These are phyloP conservation scores for Cladophialophora exuberans DNA, from an alignment of 2,329 filamentous ascomycete genomes.

Conservation along the genomic window DNA sequence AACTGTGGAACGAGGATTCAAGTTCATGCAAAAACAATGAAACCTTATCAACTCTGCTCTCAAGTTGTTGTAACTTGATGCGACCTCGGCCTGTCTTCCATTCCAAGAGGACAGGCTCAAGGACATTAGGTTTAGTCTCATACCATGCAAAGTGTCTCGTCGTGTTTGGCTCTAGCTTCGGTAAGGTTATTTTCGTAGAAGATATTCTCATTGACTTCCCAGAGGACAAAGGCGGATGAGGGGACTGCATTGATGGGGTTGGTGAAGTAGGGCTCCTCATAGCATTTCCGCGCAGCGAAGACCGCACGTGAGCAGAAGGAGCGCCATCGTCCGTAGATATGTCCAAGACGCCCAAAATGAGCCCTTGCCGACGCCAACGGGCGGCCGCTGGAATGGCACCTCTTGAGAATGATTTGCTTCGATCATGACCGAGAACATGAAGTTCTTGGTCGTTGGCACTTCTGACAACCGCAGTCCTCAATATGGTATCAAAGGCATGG, in stretches of 20 bases:
- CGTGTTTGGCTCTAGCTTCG: neutral
- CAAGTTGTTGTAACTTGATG: neutral
- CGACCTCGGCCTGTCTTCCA: neutral
- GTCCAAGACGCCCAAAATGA: neutral
- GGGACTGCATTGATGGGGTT: neutral
- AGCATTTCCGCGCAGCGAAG: too few species aligned
- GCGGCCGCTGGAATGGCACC: neutral
- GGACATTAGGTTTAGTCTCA: too few species aligned
- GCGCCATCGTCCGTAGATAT: neutral
- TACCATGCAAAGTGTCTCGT: slow-evolving; percentile 1
- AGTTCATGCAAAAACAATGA: slow-evolving; percentile 2
- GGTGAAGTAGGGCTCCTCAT: too few species aligned
- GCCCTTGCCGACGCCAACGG: neutral
- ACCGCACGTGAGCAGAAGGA: too few species aligned
- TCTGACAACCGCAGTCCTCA: neutral
- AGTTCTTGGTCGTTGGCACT: slow-evolving; percentile 1
- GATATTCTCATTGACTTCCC: neutral
- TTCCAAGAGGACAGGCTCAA: neutral
- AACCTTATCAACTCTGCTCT: neutral
- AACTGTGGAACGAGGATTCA: neutral
- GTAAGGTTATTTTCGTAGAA: neutral
- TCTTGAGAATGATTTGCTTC: neutral
- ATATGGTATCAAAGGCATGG: neutral
- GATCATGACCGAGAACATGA: neutral
- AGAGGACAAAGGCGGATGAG: neutral